Base-by-base conservation (phyloP, 371 early-diverging fungal species). In the Haplosporangium sp. region DNA sequence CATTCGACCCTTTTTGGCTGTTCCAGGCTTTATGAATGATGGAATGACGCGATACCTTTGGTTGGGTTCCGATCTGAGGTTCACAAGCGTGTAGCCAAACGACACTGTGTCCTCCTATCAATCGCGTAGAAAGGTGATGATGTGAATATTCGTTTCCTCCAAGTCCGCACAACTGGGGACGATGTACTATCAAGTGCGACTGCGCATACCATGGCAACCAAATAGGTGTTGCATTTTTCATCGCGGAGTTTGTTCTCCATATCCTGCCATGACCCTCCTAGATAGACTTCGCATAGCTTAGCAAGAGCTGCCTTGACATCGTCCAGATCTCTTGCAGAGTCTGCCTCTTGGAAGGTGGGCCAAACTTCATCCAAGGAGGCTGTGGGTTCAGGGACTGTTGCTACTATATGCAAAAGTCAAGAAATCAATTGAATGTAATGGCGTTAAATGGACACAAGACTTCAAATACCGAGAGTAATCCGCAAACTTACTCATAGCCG, bases 71-170 rank as follows among this genome's bases (percentile, higher is more conserved):
- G 54, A 53, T 11, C 23, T 54, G 43, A 77, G 61, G 64, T 77
- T 77, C 8, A 77, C 77, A 5, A 77, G 77, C 0, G 77, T 77
- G 50, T 71, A 77, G 12, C 72, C 77, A 51, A 75, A 75, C 10
- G 65, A 61, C 10, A 75, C 66, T 21, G 41, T 37, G 21, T 75
- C 70, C 29, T 64, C 57, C 70, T 75, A 51, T 10, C 41, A 23
- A 40, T 13, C 20, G 9, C 43, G 23, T 5, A 29, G 6, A 23
- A 37, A 16, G 3, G 11, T 16, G 7, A 14, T 42, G 38, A 36
- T 29, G 29, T 29, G 29, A 29, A 29, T 29, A 29, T 29, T 29
- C 29, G 29, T 29, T 29, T 29, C 29, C 29, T 29, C 29, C 29
- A 4, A 29, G 4, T 29, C 29, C 29, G 29, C 29, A 29, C 29